Percentiles rank a stretch among this genome's conserved stretches.
These are phyloP conservation scores for Fusarium staphyleae DNA, from an alignment of 2,329 filamentous ascomycete genomes.

Conservation along the genomic window DNA sequence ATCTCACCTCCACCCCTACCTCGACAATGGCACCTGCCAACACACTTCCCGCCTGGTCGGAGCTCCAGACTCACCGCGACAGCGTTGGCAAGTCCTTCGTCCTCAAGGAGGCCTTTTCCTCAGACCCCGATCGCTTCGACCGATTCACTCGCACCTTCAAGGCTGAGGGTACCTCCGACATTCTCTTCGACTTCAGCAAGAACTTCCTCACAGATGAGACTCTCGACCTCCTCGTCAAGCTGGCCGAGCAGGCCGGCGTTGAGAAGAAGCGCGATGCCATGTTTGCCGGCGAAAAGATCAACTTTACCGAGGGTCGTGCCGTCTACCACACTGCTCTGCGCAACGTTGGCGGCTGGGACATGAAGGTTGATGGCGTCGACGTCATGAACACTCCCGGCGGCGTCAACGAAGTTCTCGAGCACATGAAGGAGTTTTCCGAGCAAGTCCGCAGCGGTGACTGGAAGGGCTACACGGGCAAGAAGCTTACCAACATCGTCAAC, in stretches of 20 bases:
- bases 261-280: constrained; percentile 96
- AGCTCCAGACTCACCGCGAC: constrained; percentile 90
- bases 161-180: constrained; percentile 83
- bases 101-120: constrained; percentile 90
- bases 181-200: constrained; percentile 99
- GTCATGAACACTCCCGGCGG: constrained; percentile 90
- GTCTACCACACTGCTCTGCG: constrained; percentile 95
- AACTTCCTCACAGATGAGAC: constrained; percentile 97
- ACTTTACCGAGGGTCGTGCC: constrained; percentile 96
- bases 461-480: constrained; percentile 98
- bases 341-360: constrained; percentile 83
- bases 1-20: constrained; percentile 1
- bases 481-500: constrained; percentile 95
- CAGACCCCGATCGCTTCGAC: constrained; percentile 85
- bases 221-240: constrained; percentile 81
- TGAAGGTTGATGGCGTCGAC: constrained; percentile 88
- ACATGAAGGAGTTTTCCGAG: constrained; percentile 99
- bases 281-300: constrained; percentile 98
- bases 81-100: constrained; percentile 87
- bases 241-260: constrained; percentile 88
- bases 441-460: constrained; percentile 93
- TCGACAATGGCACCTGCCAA: constrained; percentile 78
- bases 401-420: constrained; percentile 88
- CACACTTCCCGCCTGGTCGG: constrained; percentile 85
- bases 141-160: constrained; percentile 89